These are phyloP conservation scores for Sutorius eximius DNA, from an alignment of 1,284 basidiomycete species.

Conservation along the genomic window DNA sequence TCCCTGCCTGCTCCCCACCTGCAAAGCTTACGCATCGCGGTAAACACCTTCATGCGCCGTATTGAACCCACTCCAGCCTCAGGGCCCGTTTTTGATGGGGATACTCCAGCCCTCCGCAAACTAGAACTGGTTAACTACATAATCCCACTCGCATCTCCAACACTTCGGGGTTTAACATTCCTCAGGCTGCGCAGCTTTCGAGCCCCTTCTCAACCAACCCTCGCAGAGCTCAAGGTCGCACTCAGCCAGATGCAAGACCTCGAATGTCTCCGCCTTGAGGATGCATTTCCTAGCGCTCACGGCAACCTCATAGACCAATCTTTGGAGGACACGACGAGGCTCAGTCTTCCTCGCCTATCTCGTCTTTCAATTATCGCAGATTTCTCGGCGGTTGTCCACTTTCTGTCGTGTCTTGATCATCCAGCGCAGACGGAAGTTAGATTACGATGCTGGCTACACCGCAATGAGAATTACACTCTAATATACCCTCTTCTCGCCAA, in stretches of 20 bases:
- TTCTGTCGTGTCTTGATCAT: conserved; percentile 21
- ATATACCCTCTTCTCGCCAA: conserved; percentile 18
- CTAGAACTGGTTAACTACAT: conserved; percentile 32
- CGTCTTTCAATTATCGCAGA: conserved; percentile 22
- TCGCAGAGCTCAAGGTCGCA: conserved; percentile 25
- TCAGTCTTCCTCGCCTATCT: conserved; percentile 19
- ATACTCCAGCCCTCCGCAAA: conserved; percentile 31
- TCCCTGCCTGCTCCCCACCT: conserved; percentile 20
- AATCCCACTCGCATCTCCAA: conserved; percentile 30
- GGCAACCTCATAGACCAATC: background rate
- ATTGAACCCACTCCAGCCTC: conserved; percentile 15
- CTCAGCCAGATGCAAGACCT: conserved; percentile 34
- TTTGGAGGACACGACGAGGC: conserved; percentile 2
- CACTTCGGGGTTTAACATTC: conserved; percentile 31
- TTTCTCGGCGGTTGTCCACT: conserved; percentile 14
- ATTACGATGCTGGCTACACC: conserved; percentile 19
- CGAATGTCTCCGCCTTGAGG: conserved; percentile 31
- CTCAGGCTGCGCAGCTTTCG: conserved; percentile 31
- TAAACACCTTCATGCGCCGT: conserved; percentile 6
- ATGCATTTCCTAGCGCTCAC: conserved; percentile 27
- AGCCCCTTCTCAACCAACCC: conserved; percentile 21
- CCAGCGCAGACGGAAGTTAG: conserved; percentile 19
- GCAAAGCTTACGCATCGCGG: conserved; percentile 15
- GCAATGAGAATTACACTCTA: conserved; percentile 3
- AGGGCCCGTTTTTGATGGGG: conserved; percentile 21